Conservation (phyloP, 1,139 yeast species). For the Sugiyamaella novakii region DNA sequence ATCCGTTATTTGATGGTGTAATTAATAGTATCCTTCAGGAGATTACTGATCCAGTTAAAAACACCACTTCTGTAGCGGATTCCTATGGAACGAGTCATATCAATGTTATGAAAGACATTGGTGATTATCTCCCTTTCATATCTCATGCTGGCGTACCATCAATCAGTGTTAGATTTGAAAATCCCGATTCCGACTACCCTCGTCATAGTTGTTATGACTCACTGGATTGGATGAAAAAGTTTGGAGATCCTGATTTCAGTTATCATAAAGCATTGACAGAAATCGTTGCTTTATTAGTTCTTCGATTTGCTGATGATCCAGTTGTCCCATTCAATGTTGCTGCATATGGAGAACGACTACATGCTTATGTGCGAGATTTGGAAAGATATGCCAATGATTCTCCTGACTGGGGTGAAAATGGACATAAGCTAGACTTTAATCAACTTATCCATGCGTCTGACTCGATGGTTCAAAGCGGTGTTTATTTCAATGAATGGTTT, state of each 20-base stretch:
- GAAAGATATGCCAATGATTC: constrained; percentile 44
- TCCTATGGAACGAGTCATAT: constrained; percentile 29
- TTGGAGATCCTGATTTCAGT: constrained; percentile 58
- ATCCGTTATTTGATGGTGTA: constrained; percentile 61
- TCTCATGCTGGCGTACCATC: constrained; percentile 70
- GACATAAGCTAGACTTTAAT: constrained; percentile 27
- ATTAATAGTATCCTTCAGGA: constrained; percentile 48
- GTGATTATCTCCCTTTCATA: constrained; percentile 71
- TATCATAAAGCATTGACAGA: constrained; percentile 63
- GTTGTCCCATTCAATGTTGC: constrained; percentile 68
- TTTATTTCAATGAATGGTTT: constrained; percentile 49
- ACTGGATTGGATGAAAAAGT: constrained; percentile 55
- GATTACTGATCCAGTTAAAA: constrained; percentile 44
- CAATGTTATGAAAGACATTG: constrained; percentile 36
- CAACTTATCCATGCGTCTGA: constrained; percentile 34
- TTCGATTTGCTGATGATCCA: constrained; percentile 71
- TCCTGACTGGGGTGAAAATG: constrained; percentile 8
- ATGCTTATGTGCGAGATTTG: constrained; percentile 53
- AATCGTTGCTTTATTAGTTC: constrained; percentile 53
- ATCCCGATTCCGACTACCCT: constrained; percentile 48
- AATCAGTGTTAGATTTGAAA: constrained; percentile 55
- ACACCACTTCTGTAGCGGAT: constrained; percentile 29
- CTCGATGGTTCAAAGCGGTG: constrained; percentile 32
- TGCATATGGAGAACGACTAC: constrained; percentile 52
- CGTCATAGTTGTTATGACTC: constrained; percentile 67